A percentile compares a stretch with the other conserved stretches of the same genome.
Evolutionary conservation across 306 rosid species (phyloP).

Genomic region (Castanospermum australe): DNA sequence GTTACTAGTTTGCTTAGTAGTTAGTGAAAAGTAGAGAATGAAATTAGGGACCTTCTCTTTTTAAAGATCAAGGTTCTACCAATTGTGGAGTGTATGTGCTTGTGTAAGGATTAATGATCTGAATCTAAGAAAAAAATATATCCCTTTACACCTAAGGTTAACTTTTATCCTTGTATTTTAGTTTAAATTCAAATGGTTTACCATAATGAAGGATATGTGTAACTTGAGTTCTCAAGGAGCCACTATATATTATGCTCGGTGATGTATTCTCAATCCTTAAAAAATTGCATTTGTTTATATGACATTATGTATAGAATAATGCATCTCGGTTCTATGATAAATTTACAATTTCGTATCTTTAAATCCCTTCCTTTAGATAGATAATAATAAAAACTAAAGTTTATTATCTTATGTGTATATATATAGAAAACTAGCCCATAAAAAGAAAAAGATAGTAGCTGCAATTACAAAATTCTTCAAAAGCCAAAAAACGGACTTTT

Average conservation of each 20-base stretch:
- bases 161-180: background rate
- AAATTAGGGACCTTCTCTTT: too few relatives aligned
- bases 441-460: background rate
- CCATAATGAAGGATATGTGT: background rate
- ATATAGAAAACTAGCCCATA: background rate
- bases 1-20: too few relatives aligned
- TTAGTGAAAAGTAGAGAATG: too few relatives aligned
- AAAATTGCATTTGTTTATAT: background rate
- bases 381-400: background rate
- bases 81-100: too few relatives aligned
- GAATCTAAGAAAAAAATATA: background rate
- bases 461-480: background rate
- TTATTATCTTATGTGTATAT: background rate
- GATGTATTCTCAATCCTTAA: background rate
- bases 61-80: too few relatives aligned
- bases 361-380: background rate
- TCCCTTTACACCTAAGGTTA: background rate
- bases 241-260: background rate
- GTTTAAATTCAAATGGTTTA: background rate
- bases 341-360: background rate
- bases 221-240: background rate
- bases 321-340: background rate
- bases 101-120: background rate
- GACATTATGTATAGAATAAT: background rate
- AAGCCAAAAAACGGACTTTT: background rate